Evolutionary conservation across 352 stramenopile genomes (phyloP).

Genomic region (Globisporangium yorkense): DNA sequence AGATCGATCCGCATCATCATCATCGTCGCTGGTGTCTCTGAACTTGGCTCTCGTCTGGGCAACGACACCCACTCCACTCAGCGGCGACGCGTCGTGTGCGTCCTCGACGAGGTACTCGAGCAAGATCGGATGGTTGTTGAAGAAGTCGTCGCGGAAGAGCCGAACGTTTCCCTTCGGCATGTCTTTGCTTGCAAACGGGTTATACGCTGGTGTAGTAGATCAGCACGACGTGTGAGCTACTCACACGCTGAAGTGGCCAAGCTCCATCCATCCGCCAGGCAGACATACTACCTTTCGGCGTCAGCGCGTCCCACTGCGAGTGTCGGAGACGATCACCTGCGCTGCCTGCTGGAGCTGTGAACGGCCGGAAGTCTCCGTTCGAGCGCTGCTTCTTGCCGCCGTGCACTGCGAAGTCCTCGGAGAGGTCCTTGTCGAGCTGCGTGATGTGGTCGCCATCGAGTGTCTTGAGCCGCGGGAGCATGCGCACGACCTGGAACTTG

Average conservation of each 20-base stretch:
- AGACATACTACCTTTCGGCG: constrained; percentile 4
- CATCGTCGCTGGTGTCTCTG: constrained; percentile 6
- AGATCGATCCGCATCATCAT: not conserved
- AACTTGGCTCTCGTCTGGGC: constrained; percentile 8
- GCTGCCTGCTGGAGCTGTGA: constrained; percentile 26
- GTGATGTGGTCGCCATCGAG: constrained; percentile 74
- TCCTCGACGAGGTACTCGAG: constrained; percentile 73
- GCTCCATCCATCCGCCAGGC: not conserved
- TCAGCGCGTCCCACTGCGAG: constrained; percentile 6
- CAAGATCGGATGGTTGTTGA: constrained; percentile 81
- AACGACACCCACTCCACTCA: constrained; percentile 10
- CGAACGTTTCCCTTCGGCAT: constrained; percentile 76
- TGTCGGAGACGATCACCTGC: not conserved
- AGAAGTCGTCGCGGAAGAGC: constrained; percentile 79
- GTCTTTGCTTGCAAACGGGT: constrained; percentile 47
- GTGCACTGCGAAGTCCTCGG: constrained; percentile 48
- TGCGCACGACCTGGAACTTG: constrained; percentile 65
- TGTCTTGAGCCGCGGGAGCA: constrained; percentile 53
- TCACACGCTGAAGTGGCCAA: not conserved
- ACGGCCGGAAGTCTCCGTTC: constrained; percentile 18
- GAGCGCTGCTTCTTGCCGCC: constrained; percentile 3
- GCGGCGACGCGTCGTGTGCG: constrained; percentile 11
- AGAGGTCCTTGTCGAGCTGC: constrained; percentile 65
- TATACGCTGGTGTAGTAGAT: constrained; percentile 17
- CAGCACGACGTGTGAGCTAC: not conserved